Base-by-base conservation (phyloP, 2,329 filamentous ascomycete species). In the Claviceps humidiphila region DNA sequence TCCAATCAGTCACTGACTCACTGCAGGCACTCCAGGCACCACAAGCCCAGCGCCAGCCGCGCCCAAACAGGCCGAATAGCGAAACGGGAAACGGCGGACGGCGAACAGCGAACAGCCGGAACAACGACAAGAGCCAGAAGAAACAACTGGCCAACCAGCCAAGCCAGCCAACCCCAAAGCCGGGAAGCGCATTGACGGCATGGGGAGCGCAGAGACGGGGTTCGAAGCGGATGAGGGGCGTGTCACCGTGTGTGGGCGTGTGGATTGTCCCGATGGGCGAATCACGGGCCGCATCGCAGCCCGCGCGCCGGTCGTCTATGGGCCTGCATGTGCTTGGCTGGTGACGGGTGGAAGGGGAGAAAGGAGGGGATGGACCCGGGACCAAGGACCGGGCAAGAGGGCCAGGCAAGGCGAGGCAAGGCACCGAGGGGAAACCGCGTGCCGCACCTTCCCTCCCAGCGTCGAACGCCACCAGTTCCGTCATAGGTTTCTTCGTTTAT, bases 341-440 rank as follows among this genome's bases (percentile, higher is more conserved):
- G 47, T 7, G 48, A 22, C 22, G 42, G 49, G 39, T 20, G 49
- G 16, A 6, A 22, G 9, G 20, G 40, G 41, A 43, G 41, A 41
- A n/a, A 17, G 47, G 40, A 34, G 30, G 48, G n/a, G 40, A 50
- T 50, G 53, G 49, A 51, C 53, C 49, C 46, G 42, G 49, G 53
- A 50, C 53, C 49, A 54, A 49, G 53, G 53, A 47, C 38, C 50
- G 44, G 45, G 42, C 50, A 46, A 16, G 47, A 37, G 50, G 14
- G 20, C 30, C 30, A 50, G 49, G 48, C 39, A 50, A 51, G 30
- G 39, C 26, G 20, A 37, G 49, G 40, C 40, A 30, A 41, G 49
- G 41, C 49, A 39, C 14, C 24, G 41, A 38, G n/a, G 20, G 49
- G 40, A 14, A n/a, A 43, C 3, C 5, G 37, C 17, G 26, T 16